Evolutionary conservation across 2,329 filamentous ascomycete species (phyloP), one percentile per base, ranked within the genome.

Genomic region (Kalmusia sp.): DNA sequence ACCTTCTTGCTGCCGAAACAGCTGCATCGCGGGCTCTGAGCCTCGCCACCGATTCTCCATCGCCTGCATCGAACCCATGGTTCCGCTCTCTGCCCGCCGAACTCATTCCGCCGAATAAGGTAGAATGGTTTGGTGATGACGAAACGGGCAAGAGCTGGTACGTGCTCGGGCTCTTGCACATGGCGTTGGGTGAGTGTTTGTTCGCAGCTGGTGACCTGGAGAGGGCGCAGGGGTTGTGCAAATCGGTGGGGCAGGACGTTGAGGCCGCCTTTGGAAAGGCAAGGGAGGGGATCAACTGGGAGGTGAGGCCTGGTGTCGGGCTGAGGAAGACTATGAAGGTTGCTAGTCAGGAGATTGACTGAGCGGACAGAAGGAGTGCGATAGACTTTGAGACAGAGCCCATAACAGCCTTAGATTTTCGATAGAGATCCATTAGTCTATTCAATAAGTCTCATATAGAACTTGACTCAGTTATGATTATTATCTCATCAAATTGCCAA

Each of bases 141-240:
- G 70, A 73, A 56, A 49, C 57, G 12, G 70, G 63, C 3, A 57
- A 64, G 45, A 61, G 63, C 3, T 74, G 71, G 70, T 70, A 63
- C 48, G 64, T 48, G 19, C 49, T 63, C 0, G 71, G 69, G 1
- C 55, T 61, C n/a, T 62, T 65, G 12, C 71, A 74, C 35, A 59
- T 59, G 31, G 55, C 54, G 7, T n/a, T 73, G 21, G 63, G 62
- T 0, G 70, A 74, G 52, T 61, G 57, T 33, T 35, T 74, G 25
- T 74, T 73, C 37, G 71, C 67, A 4, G 69, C 68, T 2, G 71
- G 70, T 1, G 70, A 70, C 44, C 55, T 71, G 49, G 71, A 74
- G 49, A 55, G 71, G 6, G 68, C 68, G 44, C 8, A 61, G 38
- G 57, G 59, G 14, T 38, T 69, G 38, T 59, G 0, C 60, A 57